Evolutionary conservation across 495 filamentous ascomycete species (phyloP).

Genomic region (Aspergillus affinis): DNA sequence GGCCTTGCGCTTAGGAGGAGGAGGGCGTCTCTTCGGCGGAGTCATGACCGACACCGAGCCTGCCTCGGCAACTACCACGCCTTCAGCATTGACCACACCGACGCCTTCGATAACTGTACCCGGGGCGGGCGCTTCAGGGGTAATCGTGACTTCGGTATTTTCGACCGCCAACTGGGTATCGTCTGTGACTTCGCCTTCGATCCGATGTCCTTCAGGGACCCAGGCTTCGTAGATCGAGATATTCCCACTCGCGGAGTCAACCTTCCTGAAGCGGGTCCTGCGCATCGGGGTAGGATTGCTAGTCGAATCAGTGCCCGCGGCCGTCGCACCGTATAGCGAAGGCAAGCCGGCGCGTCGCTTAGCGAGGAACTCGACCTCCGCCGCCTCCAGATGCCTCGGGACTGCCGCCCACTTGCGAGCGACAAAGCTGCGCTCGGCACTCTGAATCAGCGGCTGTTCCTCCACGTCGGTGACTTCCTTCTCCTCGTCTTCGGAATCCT

Average conservation of each 20-base stretch:
- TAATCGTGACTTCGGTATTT: conserved; percentile 35
- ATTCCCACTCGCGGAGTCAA: conserved; percentile 71
- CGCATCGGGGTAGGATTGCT: conserved; percentile 54
- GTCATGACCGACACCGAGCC: conserved; percentile 42
- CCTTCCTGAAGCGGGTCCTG: conserved; percentile 73
- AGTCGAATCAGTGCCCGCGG: conserved; percentile 44
- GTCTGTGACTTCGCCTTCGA: conserved; percentile 77
- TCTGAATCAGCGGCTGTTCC: conserved; percentile 32
- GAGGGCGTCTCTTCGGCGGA: conserved; percentile 60
- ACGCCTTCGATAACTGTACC: conserved; percentile 63
- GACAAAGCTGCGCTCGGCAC: conserved; percentile 58
- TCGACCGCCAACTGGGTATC: conserved; percentile 37
- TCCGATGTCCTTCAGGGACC: conserved; percentile 73
- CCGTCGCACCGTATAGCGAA: conserved; percentile 48
- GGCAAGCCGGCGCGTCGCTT: conserved; percentile 79
- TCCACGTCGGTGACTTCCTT: conserved; percentile 50
- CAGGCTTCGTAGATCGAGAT: conserved; percentile 78
- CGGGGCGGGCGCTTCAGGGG: conserved; percentile 50
- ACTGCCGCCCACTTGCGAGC: conserved; percentile 77
- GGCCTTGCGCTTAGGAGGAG: conserved; percentile 73
- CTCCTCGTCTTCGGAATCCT: conserved; percentile 47
- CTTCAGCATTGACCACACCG: conserved; percentile 59
- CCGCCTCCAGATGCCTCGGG: conserved; percentile 71
- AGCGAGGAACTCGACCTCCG: conserved; percentile 78
- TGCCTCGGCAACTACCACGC: conserved; percentile 58